Base-by-base conservation (phyloP, 108 stramenopile species). In the Nannochloropsis oceanica region DNA sequence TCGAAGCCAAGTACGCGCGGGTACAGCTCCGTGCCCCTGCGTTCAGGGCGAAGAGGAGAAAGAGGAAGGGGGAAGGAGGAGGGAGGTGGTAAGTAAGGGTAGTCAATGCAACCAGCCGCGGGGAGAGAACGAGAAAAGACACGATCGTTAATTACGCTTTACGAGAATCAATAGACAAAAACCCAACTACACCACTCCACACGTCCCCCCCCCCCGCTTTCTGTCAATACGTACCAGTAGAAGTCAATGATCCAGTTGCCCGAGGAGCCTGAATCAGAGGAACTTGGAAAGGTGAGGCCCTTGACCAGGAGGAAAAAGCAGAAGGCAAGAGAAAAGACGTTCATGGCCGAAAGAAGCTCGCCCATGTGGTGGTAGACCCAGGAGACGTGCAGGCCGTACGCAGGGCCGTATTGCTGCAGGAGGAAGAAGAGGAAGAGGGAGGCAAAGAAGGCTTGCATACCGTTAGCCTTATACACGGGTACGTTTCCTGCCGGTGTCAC, bases 21-120 rank as follows among this genome's bases (percentile, higher is more conserved):
- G 90, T 99, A 98, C 12, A 99, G 92, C 92, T 99, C 99, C 80
- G 94, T 97, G 25, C 99, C 99, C 87, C 86, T 86, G 34, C 44
- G 27, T 34, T 34, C 34, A 5, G 34, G 34, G 27, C 2, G 20
- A 83, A 83, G 13, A 83, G 8, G 44, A 43, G 80, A 25, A 34
- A 10, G 22, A 18, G 80, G 18, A 34, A 34, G 34, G 34, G 5
- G 34, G 34, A 34, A 34, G 34, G 34, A 34, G 34, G 34, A 34
- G 34, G 34, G 34, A 34, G 34, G 34, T 34, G 34, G 34, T 34
- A 5, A 34, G 34, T 34, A 5, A 34, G 5, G 5, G 34, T 34
- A 34, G 34, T 5, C 34, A 34, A 34, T 1, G 34, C 34, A 34
- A 34, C 34, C 5, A 34, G 34, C 34, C 34, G 34, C 34, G 34